These are phyloP conservation scores for Raphanus hybrid DNA, from an alignment of 441 rosid species.

Conservation along the genomic window DNA sequence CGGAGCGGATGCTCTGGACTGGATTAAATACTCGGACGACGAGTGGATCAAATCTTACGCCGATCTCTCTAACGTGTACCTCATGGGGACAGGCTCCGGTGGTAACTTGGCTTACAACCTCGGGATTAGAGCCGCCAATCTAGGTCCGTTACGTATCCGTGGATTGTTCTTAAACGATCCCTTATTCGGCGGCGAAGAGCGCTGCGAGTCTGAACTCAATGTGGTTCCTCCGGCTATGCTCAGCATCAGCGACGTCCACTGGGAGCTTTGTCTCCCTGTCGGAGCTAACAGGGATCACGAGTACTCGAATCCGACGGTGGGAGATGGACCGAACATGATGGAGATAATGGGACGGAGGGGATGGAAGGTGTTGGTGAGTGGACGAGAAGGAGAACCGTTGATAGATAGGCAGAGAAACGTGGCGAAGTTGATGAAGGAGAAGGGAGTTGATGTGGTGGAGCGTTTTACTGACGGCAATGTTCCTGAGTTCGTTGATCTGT, in stretches of 20 bases:
- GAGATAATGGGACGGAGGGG: too few species aligned
- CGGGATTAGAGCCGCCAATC: constrained; percentile 38
- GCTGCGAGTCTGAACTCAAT: constrained; percentile 49
- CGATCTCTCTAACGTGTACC: constrained; percentile 44
- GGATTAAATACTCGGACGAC: constrained; percentile 43
- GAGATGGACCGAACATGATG: constrained; percentile 37
- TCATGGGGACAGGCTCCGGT: constrained; percentile 62
- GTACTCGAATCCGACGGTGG: constrained; percentile 56
- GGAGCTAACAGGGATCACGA: constrained; percentile 59
- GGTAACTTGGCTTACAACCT: constrained; percentile 53
- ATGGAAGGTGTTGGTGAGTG: too few species aligned
- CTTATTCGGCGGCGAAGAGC: constrained; percentile 53
- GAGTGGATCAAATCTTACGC: constrained; percentile 48
- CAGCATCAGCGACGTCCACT: constrained; percentile 44
- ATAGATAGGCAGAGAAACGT: too few species aligned
- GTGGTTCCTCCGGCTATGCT: constrained; percentile 18
- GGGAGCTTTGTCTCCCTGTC: constrained; percentile 49
- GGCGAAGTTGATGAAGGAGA: too few species aligned
- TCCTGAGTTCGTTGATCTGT: too few species aligned
- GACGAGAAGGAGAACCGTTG: too few species aligned
- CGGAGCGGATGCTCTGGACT: constrained; percentile 45
- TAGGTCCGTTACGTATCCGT: constrained; percentile 34
- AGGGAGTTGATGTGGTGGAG: too few species aligned
- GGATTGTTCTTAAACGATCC: constrained; percentile 61
- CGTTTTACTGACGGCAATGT: too few species aligned